Percentiles rank a stretch among this genome's conserved stretches.
These are phyloP conservation scores for Pinus albicaulis DNA, from an alignment of 75 land plant species.

Conservation along the genomic window DNA sequence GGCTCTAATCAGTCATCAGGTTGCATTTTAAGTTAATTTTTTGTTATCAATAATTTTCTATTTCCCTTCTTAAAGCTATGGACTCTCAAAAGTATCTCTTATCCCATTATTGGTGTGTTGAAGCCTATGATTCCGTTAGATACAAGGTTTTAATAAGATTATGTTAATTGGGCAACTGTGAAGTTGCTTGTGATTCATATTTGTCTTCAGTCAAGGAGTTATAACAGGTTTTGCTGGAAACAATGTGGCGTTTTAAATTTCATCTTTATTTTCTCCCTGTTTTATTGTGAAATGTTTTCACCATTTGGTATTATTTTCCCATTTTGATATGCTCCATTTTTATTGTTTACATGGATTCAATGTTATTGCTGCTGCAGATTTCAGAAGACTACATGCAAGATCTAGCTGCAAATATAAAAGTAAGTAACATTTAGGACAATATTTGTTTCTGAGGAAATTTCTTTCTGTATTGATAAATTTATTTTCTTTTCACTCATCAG, in stretches of 20 bases:
- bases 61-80: too few relatives aligned
- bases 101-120: too few relatives aligned
- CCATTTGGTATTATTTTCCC: neutral
- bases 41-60: too few relatives aligned
- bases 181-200: slow-evolving; percentile 3
- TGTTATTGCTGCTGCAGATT: slow-evolving; percentile 29
- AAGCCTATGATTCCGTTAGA: too few relatives aligned
- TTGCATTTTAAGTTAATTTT: too few relatives aligned
- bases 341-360: neutral
- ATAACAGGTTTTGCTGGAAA: neutral
- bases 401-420: slow-evolving; percentile 14
- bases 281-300: neutral
- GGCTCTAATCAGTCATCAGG: too few relatives aligned
- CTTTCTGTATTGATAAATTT: too few relatives aligned
- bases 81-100: too few relatives aligned
- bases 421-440: neutral
- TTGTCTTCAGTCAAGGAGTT: neutral
- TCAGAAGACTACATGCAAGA: slow-evolving; percentile 52
- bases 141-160: too few relatives aligned
- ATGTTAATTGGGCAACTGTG: neutral
- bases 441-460: neutral
- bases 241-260: neutral
- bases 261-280: neutral
- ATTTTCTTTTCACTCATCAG: too few relatives aligned
- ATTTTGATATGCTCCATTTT: neutral